A percentile compares a stretch with the other conserved stretches of the same genome.
Conservation (phyloP, 1,284 basidiomycete genomes). For the Naganishia sp. region DNA sequence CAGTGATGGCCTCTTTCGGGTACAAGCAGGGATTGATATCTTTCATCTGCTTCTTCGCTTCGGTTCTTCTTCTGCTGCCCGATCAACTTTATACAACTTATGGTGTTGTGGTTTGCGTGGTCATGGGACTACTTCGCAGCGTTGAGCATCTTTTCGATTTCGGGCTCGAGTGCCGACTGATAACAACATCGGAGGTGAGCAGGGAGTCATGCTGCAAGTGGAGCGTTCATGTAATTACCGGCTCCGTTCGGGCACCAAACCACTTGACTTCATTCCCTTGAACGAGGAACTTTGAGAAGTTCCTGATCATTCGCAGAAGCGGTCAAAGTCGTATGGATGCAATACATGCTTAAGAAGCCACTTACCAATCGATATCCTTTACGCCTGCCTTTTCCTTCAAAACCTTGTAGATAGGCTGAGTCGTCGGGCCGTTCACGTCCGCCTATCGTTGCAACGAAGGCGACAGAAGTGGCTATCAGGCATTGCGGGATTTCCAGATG, state of each 20-base stretch:
- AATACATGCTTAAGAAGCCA: no score
- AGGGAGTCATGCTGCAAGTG: not conserved
- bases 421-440: constrained; percentile 57
- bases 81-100: no score
- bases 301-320: constrained; percentile 39
- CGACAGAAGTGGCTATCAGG: not conserved
- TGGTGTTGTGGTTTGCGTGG: not conserved
- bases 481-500: not conserved
- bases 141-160: constrained; percentile 31
- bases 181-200: not conserved
- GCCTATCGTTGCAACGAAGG: constrained; percentile 36
- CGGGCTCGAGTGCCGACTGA: constrained; percentile 31
- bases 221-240: constrained; percentile 41
- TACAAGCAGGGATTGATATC: no score
- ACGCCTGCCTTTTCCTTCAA: constrained; percentile 54
- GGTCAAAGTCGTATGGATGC: not conserved
- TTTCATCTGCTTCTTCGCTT: no score
- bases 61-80: no score
- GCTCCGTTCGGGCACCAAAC: constrained; percentile 56
- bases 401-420: constrained; percentile 57
- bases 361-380: constrained; percentile 50
- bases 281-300: constrained; percentile 57
- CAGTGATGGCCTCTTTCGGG: no score
- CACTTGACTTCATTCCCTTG: constrained; percentile 57
- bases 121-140: not conserved